Evolutionary conservation across 805 yeast species (phyloP), one percentile per base, ranked within the genome.

Genomic region (Nakazawaea anatomiae): DNA sequence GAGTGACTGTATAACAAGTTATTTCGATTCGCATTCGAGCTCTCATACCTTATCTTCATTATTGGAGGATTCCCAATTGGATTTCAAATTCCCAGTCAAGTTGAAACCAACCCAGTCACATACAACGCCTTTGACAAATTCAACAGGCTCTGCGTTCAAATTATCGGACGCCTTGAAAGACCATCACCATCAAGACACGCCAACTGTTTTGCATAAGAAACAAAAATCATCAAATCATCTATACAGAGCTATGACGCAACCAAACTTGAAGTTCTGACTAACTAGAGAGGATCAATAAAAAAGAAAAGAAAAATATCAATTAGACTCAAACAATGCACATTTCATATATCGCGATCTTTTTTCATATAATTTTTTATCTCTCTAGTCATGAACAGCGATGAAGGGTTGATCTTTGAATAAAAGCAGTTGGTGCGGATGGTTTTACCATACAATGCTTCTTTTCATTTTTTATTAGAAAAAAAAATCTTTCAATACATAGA

Each of bases 171-270:
- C 56, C 30, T 41, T 57, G 29, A 58, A 58, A 47, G 60, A 56
- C 46, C 68, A 65, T 54, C 52, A 56, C 27, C 68, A 65, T 54
- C 52, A 56, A 18, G 69, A 65, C 53, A 65, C 69, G 29, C 69
- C 69, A 31, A 60, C 63, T 8, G 44, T 55, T 34, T 7, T 38
- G 18, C 52, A 50, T 34, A 46, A 58, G 62, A 53, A 55, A 55
- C 50, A 54, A 28, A 49, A 47, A 38, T 49, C 52, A 11, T 44
- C 48, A 12, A 38, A 42, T 11, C 34, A 41, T 41, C 41, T 47
- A 34, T 47, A 40, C 25, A n/a, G 46, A 39, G 36, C 51, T 14
- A 27, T 35, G 28, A 47, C 51, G 6, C 51, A 47, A 30, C 51
- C 51, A 12, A 42, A 47, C 36, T 11, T 46, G 31, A 35, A 45